Percentiles rank a stretch among this genome's conserved stretches.
Evolutionary conservation across 345 rosid species (phyloP).

Genomic region (Noccaea caerulescens): DNA sequence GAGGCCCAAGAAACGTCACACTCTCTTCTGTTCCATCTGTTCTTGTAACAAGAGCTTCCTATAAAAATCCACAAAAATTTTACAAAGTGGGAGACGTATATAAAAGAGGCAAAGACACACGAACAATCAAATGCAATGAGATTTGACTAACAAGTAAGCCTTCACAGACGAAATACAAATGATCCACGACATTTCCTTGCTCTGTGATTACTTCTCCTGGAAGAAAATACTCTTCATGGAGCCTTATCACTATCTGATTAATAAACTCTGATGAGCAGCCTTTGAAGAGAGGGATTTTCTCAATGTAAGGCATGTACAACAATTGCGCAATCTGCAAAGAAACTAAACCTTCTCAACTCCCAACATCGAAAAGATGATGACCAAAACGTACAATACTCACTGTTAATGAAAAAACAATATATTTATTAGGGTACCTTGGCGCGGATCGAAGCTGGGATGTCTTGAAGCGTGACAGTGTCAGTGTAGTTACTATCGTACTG

Average conservation of each 20-base stretch:
- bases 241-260: slow-evolving; percentile 77
- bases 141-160: slow-evolving; percentile 72
- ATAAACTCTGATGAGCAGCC: slow-evolving; percentile 87
- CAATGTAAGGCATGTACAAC: slow-evolving; percentile 64
- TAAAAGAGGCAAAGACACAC: slow-evolving; percentile 20
- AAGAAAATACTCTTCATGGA: slow-evolving; percentile 96
- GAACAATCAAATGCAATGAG: not conserved
- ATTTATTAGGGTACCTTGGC: slow-evolving; percentile 64
- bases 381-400: too few relatives aligned
- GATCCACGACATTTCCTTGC: slow-evolving; percentile 90
- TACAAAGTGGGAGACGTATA: not conserved
- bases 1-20: slow-evolving; percentile 54
- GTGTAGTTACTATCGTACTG: slow-evolving; percentile 88
- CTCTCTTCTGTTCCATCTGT: slow-evolving; percentile 79
- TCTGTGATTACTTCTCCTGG: slow-evolving; percentile 95
- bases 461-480: slow-evolving; percentile 78
- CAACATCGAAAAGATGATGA: not conserved
- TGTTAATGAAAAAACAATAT: too few relatives aligned
- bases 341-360: too few relatives aligned
- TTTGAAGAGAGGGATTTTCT: slow-evolving; percentile 62
- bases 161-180: slow-evolving; percentile 87
- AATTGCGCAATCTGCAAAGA: slow-evolving; percentile 67
- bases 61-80: slow-evolving; percentile 14
- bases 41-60: slow-evolving; percentile 69
- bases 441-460: slow-evolving; percentile 86